Evolutionary conservation across 192 early-diverging fungal genomes (phyloP).

Genomic region (Coemansia sp.): DNA sequence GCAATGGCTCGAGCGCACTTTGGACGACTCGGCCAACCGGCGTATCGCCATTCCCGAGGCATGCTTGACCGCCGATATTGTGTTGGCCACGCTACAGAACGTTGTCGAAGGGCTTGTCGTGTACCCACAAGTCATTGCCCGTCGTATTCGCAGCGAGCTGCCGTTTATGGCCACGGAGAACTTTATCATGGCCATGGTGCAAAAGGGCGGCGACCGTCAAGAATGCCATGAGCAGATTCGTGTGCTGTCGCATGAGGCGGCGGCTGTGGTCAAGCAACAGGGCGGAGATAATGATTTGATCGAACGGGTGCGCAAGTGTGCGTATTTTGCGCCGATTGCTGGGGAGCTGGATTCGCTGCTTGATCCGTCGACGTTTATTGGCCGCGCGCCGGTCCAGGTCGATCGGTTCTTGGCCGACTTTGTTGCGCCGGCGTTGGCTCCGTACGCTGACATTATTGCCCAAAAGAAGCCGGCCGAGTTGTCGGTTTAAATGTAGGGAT

Average conservation of each 20-base stretch:
- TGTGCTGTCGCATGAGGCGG: slow-evolving; percentile 92
- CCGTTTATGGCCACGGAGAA: slow-evolving; percentile 99
- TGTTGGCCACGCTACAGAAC: slow-evolving; percentile 93
- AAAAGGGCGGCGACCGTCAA: slow-evolving; percentile 93
- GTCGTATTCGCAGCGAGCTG: slow-evolving; percentile 88
- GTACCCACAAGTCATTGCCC: slow-evolving; percentile 91
- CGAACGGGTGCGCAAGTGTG: slow-evolving; percentile 74
- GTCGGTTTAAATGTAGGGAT: slow-evolving; percentile 20
- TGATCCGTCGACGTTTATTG: slow-evolving; percentile 90
- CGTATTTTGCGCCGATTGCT: slow-evolving; percentile 88
- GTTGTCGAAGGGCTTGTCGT: slow-evolving; percentile 97
- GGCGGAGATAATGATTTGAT: slow-evolving; percentile 96
- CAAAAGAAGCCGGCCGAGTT: slow-evolving; percentile 48
- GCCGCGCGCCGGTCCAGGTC: slow-evolving; percentile 93
- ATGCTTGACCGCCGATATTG: slow-evolving; percentile 95
- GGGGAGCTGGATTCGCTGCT: slow-evolving; percentile 74
- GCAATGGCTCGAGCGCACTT: slow-evolving; percentile 97
- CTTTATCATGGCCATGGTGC: slow-evolving; percentile 99
- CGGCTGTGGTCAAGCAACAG: slow-evolving; percentile 83
- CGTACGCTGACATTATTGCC: slow-evolving; percentile 65
- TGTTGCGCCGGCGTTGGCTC: slow-evolving; percentile 79
- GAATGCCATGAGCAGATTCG: slow-evolving; percentile 97
- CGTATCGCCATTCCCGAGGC: slow-evolving; percentile 95
- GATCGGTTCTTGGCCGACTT: slow-evolving; percentile 77
- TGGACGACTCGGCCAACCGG: slow-evolving; percentile 96